Base-by-base conservation (phyloP, 2,329 filamentous ascomycete genomes). In the Didymella lethalis region DNA sequence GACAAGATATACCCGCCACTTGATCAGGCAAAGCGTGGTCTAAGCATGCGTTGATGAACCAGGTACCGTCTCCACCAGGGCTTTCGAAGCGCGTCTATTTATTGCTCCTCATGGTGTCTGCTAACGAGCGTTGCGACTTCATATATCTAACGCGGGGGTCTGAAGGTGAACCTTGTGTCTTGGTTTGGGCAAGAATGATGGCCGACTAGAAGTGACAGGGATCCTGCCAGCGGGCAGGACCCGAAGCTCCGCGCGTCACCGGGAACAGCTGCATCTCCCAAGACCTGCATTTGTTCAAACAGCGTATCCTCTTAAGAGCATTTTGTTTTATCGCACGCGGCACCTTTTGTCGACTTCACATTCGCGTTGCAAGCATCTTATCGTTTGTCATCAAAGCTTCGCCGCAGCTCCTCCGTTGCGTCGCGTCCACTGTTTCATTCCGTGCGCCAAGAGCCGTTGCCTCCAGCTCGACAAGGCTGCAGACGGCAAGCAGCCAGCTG, bases 401-500 rank as follows among this genome's bases (percentile, higher is more conserved):
- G 48, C 46, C 61, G 47, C 55, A 61, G 59, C 64, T 56, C 51
- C 53, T 48, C 55, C 50, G 59, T 64, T 57, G 65, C 62, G 68
- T 67, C 69, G 68, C 67, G 64, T 67, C 64, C 54, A 64, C 55
- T 66, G 70, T 71, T 72, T 71, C 73, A 68, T 71, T 71, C 72
- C 68, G 62, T 51, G 53, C 62, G 71, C 73, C 71, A 74, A 75
- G 71, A 23, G 18, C 59, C 47, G 26, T 55, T 66, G 70, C 69
- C 63, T 71, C 59, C 67, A 70, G 64, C 66, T 64, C 59, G 46
- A 59, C 48, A 61, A 73, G 72, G 73, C 72, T 72, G 71, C 63
- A 64, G 62, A 68, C 63, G 61, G 56, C 67, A 71, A 70, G 58
- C 66, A 68, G 73, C 69, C 74, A 77, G 72, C 65, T 77, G 73